Evolutionary conservation across 257 asterid genomes (phyloP).

Genomic region (Solanum chiquidenum): DNA sequence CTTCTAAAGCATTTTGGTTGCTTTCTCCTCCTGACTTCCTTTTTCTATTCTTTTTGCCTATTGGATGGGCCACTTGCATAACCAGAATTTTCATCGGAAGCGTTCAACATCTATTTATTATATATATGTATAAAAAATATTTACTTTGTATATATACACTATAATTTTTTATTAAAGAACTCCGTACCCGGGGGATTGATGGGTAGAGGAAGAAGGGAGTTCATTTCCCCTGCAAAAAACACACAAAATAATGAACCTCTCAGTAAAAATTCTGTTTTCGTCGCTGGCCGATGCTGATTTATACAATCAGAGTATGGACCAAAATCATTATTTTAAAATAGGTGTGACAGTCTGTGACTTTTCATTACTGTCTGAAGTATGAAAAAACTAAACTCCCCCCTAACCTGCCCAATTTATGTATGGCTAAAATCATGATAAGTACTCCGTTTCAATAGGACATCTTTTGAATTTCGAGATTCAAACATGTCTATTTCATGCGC

Average conservation of each 20-base stretch:
- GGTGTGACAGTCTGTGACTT: not conserved
- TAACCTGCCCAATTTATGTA: not conserved
- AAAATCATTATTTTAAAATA: too few relatives aligned
- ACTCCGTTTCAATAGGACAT: too few relatives aligned
- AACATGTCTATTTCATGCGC: too few relatives aligned
- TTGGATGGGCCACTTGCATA: not conserved
- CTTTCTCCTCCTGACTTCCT: not conserved
- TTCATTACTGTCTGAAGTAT: not conserved
- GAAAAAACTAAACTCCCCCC: not conserved
- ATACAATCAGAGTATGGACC: not conserved
- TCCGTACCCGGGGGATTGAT: not conserved
- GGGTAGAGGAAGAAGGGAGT: not conserved
- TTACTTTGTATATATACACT: not conserved
- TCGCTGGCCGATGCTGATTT: not conserved
- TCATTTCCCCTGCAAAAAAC: not conserved
- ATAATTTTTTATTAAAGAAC: not conserved
- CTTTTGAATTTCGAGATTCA: too few relatives aligned
- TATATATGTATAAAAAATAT: not conserved
- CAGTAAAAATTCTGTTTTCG: too few relatives aligned
- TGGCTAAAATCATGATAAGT: not conserved
- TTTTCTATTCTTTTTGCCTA: not conserved
- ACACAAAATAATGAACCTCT: not conserved
- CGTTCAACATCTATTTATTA: not conserved
- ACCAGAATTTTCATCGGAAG: fast-evolving
- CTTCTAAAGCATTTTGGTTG: not conserved